Base-by-base conservation (phyloP, 345 rosid genomes). In the Lepidium didymum region DNA sequence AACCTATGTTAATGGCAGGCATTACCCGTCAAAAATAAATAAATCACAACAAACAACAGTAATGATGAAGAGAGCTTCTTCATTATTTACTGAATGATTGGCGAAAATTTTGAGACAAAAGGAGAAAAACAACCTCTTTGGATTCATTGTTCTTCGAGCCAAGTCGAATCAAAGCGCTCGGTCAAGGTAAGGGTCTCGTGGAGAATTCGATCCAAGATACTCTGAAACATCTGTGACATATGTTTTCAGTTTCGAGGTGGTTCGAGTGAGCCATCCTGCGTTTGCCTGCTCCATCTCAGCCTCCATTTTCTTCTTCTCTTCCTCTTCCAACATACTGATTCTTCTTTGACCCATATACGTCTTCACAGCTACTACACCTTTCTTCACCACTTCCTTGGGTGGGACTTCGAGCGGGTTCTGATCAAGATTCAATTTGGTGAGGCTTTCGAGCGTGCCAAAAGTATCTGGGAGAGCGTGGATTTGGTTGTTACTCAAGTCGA, bases 401-500 rank as follows among this genome's bases (percentile, higher is more conserved):
- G 97, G 97, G 10, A 82, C 52, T 42, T 78, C 73, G 5, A 91
- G 85, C 50, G 97, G 96, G 78, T 91, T 89, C 53, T 82, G 82
- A 1, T 87, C 90, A 54, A 89, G 12, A 44, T 84, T 87, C 73
- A 91, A 86, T 61, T 87, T 82, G n/a, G 68, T 70, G 75, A 91
- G 71, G 66, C 81, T 83, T 21, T 85, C 85, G 29, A 91, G 88
- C 54, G 89, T 79, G 50, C 97, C 97, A 25, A 91, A 91, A 7
- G 91, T 78, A 61, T 85, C 86, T 1, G 97, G 97, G 50, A 91
- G 82, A 19, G 87, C 81, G 34, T 82, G 83, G 76, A 91, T 78
- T 80, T 91, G 97, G 79, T 91, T 91, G 87, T 91, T 89, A 62
- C 97, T 89, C 57, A 91, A 79, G 75, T 91, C 96, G 35, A 91